A percentile compares a stretch with the other conserved stretches of the same genome.
These are phyloP conservation scores for Tympanopsis confertula DNA, from an alignment of 2,329 filamentous ascomycete genomes.

Conservation along the genomic window DNA sequence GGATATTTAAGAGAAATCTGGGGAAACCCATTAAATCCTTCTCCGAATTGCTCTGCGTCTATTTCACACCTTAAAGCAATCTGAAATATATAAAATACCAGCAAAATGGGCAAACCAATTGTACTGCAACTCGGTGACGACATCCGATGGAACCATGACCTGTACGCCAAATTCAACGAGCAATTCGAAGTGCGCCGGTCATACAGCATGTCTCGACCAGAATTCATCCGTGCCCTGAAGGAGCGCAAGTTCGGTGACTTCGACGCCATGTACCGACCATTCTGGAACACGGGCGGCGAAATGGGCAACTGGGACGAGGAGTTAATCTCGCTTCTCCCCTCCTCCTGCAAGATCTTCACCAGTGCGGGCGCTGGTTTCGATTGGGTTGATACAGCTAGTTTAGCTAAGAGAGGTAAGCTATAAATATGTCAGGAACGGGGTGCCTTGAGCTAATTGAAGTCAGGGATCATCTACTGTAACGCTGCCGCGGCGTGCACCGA, in stretches of 20 bases:
- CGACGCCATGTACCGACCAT: constrained; percentile 32
- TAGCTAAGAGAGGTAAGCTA: constrained; percentile 30
- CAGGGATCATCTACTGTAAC: constrained; percentile 40
- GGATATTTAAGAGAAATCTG: no score
- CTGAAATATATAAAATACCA: no score
- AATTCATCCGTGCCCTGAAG: constrained; percentile 14
- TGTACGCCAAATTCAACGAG: constrained; percentile 6
- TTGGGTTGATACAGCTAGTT: constrained; percentile 38
- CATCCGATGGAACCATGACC: not conserved
- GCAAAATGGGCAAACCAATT: not conserved
- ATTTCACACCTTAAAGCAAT: no score
- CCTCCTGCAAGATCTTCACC: constrained; percentile 37
- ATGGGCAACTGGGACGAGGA: constrained; percentile 46
- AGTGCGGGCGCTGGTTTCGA: constrained; percentile 46
- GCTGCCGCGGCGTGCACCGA: constrained; percentile 40
- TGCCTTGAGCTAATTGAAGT: not conserved
- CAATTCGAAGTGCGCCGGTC: constrained; percentile 10
- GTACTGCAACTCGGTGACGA: not conserved
- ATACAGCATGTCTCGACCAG: constrained; percentile 9
- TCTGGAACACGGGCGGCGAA: constrained; percentile 47
- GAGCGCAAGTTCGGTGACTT: constrained; percentile 19
- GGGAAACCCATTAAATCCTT: no score
- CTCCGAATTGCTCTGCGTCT: no score
- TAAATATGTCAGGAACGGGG: constrained; percentile 8
- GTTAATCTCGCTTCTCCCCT: constrained; percentile 33